Percentiles rank a stretch among this genome's conserved stretches.
These are phyloP conservation scores for Cladophialophora bantiana DNA, from an alignment of 2,329 filamentous ascomycete species.

Conservation along the genomic window DNA sequence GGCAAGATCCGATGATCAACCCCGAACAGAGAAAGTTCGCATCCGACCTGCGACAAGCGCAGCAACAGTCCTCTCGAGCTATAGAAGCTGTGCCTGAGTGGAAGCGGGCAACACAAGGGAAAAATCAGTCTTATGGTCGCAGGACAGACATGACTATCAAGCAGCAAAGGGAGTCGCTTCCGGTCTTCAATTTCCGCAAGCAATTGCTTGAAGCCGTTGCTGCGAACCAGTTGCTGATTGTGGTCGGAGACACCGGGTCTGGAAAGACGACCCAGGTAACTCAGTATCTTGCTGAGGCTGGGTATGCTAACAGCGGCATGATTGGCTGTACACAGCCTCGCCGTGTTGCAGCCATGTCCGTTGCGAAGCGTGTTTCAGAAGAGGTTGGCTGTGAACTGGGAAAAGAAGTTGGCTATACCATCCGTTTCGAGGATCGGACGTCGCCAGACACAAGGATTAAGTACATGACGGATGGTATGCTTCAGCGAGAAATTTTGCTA, in stretches of 20 bases:
- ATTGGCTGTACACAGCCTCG: slow-evolving; percentile 97
- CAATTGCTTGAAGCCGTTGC: slow-evolving; percentile 86
- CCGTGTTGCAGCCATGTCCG: slow-evolving; percentile 97
- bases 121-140: slow-evolving; percentile 82
- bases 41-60: slow-evolving; percentile 76
- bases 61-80: slow-evolving; percentile 62
- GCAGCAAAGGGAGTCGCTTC: slow-evolving; percentile 87
- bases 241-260: slow-evolving; percentile 95
- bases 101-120: slow-evolving; percentile 82
- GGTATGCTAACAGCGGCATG: slow-evolving; percentile 84
- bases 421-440: slow-evolving; percentile 95
- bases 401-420: slow-evolving; percentile 93
- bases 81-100: slow-evolving; percentile 83
- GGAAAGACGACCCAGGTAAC: slow-evolving; percentile 98
- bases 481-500: slow-evolving; percentile 91
- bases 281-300: slow-evolving; percentile 94
- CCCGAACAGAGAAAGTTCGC: slow-evolving; percentile 88
- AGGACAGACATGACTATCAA: slow-evolving; percentile 92
- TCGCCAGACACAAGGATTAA: slow-evolving; percentile 90
- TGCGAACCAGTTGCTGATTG: slow-evolving; percentile 90
- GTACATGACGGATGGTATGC: slow-evolving; percentile 99
- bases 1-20: slow-evolving; percentile 95
- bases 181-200: slow-evolving; percentile 85
- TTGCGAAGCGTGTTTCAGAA: slow-evolving; percentile 94
- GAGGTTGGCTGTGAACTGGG: slow-evolving; percentile 92